A percentile compares a stretch with the other conserved stretches of the same genome.
These are phyloP conservation scores for Eremothecium gossypii DNA, from an alignment of 1,139 yeast species.

Conservation along the genomic window DNA sequence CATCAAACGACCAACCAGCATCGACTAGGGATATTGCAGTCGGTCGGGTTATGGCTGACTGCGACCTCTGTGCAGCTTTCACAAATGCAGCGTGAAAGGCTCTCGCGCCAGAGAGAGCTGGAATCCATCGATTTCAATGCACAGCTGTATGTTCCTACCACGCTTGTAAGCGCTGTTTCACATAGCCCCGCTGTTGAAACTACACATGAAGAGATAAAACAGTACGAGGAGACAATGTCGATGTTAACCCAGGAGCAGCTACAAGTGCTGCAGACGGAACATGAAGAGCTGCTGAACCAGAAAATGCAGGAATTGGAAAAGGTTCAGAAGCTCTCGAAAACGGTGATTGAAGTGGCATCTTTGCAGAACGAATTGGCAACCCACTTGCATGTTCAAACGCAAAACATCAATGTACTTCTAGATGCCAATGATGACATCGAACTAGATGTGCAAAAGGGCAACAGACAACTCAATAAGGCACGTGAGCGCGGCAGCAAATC, in stretches of 20 bases:
- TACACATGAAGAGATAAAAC: constrained; percentile 28
- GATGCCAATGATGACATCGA: constrained; percentile 67
- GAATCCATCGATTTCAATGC: constrained; percentile 21
- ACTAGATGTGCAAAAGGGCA: constrained; percentile 63
- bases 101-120: constrained; percentile 20
- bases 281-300: constrained; percentile 50
- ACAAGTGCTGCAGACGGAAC: constrained; percentile 63
- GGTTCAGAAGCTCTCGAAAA: constrained; percentile 61
- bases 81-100: constrained; percentile 24
- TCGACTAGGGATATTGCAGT: constrained; percentile 26
- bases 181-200: constrained; percentile 21
- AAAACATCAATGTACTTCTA: constrained; percentile 55
- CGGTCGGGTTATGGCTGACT: constrained; percentile 21
- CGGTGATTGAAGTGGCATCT: constrained; percentile 72
- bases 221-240: constrained; percentile 27
- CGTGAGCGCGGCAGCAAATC: constrained; percentile 61
- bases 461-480: constrained; percentile 62
- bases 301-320: constrained; percentile 61
- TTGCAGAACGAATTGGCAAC: constrained; percentile 69
- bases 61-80: constrained; percentile 21
- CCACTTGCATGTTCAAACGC: constrained; percentile 69
- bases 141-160: constrained; percentile 13
- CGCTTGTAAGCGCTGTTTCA: constrained; percentile 15
- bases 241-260: constrained; percentile 51
- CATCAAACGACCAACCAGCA: constrained; percentile 22